phyloP scores from a whole-genome alignment of 345 rosid species.

The Xanthoceras sorbifolium region DNA sequence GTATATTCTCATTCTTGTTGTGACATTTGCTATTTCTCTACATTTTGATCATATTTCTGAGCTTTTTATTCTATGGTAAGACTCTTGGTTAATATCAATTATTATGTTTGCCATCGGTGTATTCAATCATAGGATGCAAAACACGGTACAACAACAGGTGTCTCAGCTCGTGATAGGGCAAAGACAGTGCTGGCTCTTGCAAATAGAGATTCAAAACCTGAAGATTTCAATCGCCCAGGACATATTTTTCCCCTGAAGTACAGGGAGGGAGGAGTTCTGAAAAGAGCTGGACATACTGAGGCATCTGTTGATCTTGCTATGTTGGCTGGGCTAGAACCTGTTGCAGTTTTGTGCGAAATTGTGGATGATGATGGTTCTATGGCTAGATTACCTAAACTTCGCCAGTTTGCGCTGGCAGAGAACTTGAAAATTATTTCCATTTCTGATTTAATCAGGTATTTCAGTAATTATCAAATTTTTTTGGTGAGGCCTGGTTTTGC shows the following conservation, averaged over 20 bases:
- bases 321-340: conserved; percentile 80
- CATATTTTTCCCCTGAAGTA: conserved; percentile 84
- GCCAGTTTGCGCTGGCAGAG: conserved; percentile 60
- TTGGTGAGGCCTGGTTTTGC: no score
- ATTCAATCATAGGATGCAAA: conserved; percentile 64
- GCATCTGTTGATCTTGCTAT: conserved; percentile 87
- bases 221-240: conserved; percentile 87
- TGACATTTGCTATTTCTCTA: neutral
- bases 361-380: conserved; percentile 98
- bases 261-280: conserved; percentile 86
- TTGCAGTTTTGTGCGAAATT: conserved; percentile 79
- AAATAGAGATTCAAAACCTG: conserved; percentile 73
- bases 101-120: neutral
- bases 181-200: conserved; percentile 68
- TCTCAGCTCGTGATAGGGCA: conserved; percentile 89
- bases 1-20: no score
- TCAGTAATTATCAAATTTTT: no score
- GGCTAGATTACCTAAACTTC: conserved; percentile 91
- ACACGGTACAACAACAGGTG: conserved; percentile 80
- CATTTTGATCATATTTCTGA: neutral
- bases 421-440: conserved; percentile 75
- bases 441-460: conserved; percentile 84
- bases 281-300: conserved; percentile 98
- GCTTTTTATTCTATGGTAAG: no score
- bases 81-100: neutral